Evolutionary conservation across 305 asterid species (phyloP).

Genomic region (Solanum hybrid): DNA sequence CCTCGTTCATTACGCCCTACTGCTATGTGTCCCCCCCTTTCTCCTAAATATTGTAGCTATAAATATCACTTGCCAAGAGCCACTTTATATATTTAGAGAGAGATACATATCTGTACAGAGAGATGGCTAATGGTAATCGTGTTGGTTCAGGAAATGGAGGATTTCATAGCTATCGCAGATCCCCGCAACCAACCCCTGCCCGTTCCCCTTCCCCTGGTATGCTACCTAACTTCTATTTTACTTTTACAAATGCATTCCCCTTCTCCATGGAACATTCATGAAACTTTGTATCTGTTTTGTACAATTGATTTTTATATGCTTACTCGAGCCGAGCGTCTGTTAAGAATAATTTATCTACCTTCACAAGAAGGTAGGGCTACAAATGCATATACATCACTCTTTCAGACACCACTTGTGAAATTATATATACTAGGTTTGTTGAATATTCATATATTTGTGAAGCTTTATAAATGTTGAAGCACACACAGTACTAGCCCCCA

Average conservation of each 20-base stretch:
- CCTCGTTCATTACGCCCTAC: constrained; percentile 43
- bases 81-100: neutral
- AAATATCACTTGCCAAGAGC: neutral
- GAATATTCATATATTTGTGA: neutral
- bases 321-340: neutral
- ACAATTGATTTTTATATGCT: neutral
- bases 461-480: neutral
- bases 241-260: neutral
- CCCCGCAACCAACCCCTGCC: neutral
- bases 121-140: neutral
- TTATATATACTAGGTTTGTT: neutral
- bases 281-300: neutral
- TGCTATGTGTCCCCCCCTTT: constrained; percentile 24
- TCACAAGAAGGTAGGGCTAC: neutral
- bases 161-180: neutral
- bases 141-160: neutral
- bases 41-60: neutral
- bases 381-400: neutral
- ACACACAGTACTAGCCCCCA: neutral
- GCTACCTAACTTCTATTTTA: neutral
- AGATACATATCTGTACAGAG: neutral
- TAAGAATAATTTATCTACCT: neutral
- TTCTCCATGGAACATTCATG: neutral
- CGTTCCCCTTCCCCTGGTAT: neutral
- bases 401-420: neutral